These are phyloP conservation scores for Dentipellis fragilis DNA, from an alignment of 768 basidiomycete species.

Conservation along the genomic window DNA sequence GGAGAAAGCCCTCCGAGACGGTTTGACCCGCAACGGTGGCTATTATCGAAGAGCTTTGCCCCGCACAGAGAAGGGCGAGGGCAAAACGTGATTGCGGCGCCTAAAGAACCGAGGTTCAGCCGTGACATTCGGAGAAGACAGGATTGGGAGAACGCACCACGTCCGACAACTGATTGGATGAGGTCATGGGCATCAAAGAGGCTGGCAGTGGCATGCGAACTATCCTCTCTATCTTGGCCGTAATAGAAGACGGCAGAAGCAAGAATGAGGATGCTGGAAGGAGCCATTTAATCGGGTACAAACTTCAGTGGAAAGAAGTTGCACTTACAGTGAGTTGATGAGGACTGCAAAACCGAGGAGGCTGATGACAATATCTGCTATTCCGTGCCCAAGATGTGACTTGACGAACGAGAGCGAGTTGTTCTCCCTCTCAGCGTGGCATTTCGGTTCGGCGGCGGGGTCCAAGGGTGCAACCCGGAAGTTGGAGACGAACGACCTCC, in stretches of 20 bases:
- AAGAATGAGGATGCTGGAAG: conserved; percentile 64
- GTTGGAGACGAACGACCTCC: neutral
- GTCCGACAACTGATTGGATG: conserved; percentile 56
- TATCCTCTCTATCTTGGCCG: conserved; percentile 23
- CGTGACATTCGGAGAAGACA: neutral
- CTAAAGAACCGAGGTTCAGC: conserved; percentile 26
- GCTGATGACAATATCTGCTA: conserved; percentile 55
- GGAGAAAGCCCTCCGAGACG: conserved; percentile 82
- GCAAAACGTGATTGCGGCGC: conserved; percentile 86
- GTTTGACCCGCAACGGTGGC: conserved; percentile 88
- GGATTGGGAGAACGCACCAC: conserved; percentile 32
- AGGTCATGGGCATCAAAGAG: conserved; percentile 79
- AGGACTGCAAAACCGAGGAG: conserved; percentile 79
- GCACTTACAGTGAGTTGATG: conserved; percentile 71
- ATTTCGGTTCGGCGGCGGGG: neutral
- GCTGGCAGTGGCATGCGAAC: conserved; percentile 45
- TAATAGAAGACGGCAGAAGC: conserved; percentile 78
- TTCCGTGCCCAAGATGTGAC: conserved; percentile 56
- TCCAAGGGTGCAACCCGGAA: conserved; percentile 4
- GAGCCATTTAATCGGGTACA: conserved; percentile 1
- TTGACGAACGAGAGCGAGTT: conserved; percentile 43
- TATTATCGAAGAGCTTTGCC: conserved; percentile 85
- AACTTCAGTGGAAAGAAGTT: neutral
- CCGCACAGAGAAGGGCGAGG: conserved; percentile 35
- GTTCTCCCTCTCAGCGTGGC: conserved; percentile 39